Conservation (phyloP, 495 filamentous ascomycete species). For the Lindgomyces ingoldianus region DNA sequence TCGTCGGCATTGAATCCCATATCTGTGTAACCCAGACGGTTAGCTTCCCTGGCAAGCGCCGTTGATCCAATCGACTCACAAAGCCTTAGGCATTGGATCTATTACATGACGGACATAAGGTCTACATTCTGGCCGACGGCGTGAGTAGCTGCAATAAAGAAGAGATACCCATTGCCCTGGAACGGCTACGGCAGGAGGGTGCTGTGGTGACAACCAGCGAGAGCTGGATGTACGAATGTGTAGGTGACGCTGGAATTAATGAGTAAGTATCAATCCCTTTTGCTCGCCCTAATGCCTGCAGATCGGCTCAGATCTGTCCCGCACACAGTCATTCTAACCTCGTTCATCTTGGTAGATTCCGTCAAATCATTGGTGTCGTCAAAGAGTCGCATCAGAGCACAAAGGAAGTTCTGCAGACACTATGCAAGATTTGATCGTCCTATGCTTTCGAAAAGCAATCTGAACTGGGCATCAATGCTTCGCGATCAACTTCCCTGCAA, state of each 20-base stretch:
- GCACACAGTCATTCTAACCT: not conserved
- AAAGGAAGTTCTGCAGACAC: slow-evolving; percentile 60
- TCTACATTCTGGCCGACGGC: slow-evolving; percentile 89
- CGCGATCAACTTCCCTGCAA: not conserved
- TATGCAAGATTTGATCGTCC: slow-evolving; percentile 60
- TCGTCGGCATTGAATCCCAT: slow-evolving; percentile 90
- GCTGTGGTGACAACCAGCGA: slow-evolving; percentile 85
- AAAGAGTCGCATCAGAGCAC: slow-evolving; percentile 73
- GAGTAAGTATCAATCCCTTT: slow-evolving; percentile 52
- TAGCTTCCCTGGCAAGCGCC: not conserved
- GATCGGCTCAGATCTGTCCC: too few relatives aligned
- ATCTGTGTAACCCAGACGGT: slow-evolving; percentile 87
- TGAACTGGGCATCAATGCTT: not conserved
- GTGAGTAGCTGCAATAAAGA: slow-evolving; percentile 81
- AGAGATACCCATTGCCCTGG: slow-evolving; percentile 79
- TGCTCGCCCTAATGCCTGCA: not conserved
- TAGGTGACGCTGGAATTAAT: slow-evolving; percentile 78
- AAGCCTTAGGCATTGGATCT: slow-evolving; percentile 68
- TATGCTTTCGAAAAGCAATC: not conserved
- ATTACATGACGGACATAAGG: slow-evolving; percentile 68
- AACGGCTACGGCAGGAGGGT: slow-evolving; percentile 70
- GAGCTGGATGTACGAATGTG: slow-evolving; percentile 86
- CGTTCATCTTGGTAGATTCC: slow-evolving; percentile 55
- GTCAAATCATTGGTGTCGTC: slow-evolving; percentile 68
- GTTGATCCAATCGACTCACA: not conserved